Percentiles rank a stretch among this genome's conserved stretches.
phyloP scores from a whole-genome alignment of 2,329 filamentous ascomycete genomes.

The Nemania diffusa region DNA sequence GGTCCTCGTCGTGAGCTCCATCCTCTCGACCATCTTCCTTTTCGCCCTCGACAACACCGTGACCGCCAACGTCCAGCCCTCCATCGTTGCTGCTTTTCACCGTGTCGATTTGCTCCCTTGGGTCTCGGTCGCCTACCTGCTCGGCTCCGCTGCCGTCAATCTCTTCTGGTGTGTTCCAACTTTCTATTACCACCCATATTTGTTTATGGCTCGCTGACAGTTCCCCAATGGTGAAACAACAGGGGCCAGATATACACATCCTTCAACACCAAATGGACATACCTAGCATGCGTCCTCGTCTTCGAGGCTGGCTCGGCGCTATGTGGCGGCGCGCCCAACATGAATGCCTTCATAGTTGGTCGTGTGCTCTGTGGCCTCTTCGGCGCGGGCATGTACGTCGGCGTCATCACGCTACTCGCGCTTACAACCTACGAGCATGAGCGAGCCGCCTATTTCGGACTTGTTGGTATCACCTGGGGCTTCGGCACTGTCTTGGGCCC shows the following conservation, averaged over 20 bases:
- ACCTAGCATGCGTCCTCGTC: slow-evolving; percentile 33
- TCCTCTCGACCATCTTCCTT: no score
- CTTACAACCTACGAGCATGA: slow-evolving; percentile 40
- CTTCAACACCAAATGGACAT: slow-evolving; percentile 57
- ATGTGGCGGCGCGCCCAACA: slow-evolving; percentile 57
- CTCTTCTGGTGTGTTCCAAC: no score
- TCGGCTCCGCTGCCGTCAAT: no score
- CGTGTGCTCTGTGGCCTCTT: slow-evolving; percentile 57
- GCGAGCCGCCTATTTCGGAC: slow-evolving; percentile 41
- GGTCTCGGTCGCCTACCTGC: no score
- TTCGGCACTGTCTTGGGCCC: slow-evolving; percentile 59
- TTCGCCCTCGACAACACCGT: no score
- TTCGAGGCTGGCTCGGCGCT: slow-evolving; percentile 48
- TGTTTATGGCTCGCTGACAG: no score
- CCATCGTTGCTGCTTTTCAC: no score
- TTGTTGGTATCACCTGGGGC: slow-evolving; percentile 52
- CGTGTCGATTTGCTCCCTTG: no score
- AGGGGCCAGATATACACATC: slow-evolving; percentile 47
- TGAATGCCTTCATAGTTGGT: slow-evolving; percentile 61
- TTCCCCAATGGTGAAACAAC: no score
- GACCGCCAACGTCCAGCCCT: no score
- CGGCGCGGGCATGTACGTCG: slow-evolving; percentile 57
- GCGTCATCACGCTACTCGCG: slow-evolving; percentile 42
- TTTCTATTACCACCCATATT: no score
- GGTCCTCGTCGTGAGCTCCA: no score